Evolutionary conservation across 2,329 filamentous ascomycete genomes (phyloP).

Genomic region (Neofusicoccum kwambonambiense): DNA sequence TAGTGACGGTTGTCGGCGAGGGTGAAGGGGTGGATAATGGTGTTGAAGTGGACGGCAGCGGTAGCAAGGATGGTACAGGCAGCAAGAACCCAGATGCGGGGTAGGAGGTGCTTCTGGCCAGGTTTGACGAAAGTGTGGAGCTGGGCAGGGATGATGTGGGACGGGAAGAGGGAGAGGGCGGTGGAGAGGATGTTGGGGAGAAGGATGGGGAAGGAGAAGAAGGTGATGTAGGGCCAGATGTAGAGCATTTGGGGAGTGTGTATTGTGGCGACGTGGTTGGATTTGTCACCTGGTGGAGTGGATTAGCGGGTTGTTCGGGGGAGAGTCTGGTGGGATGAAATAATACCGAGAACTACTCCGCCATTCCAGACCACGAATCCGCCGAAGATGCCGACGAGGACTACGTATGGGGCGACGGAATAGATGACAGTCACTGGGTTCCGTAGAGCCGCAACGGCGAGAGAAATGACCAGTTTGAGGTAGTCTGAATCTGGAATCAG

Average conservation of each 20-base stretch:
- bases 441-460: slow-evolving; percentile 57
- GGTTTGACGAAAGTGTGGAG: background rate
- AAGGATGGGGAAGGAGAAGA: slow-evolving; percentile 79
- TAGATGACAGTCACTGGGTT: slow-evolving; percentile 41
- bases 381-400: slow-evolving; percentile 66
- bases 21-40: slow-evolving; percentile 91
- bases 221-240: slow-evolving; percentile 83
- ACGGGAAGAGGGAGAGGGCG: background rate
- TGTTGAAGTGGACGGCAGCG: slow-evolving; percentile 72
- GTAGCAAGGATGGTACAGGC: slow-evolving; percentile 37
- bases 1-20: slow-evolving; percentile 96
- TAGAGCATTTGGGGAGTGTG: slow-evolving; percentile 94
- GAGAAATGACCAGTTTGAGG: slow-evolving; percentile 57
- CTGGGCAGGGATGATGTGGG: background rate
- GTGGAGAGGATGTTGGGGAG: slow-evolving; percentile 19
- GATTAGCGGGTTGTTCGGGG: slow-evolving; percentile 1
- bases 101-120: slow-evolving; percentile 23
- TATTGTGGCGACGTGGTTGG: slow-evolving; percentile 85
- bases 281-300: slow-evolving; percentile 71
- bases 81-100: slow-evolving; percentile 31
- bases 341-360: slow-evolving; percentile 80
- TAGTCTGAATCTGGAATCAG: slow-evolving; percentile 36
- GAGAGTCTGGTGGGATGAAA: background rate
- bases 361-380: slow-evolving; percentile 83
- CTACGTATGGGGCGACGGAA: slow-evolving; percentile 53